Evolutionary conservation across 2,329 filamentous ascomycete genomes (phyloP), one percentile per base, ranked within the genome.

Genomic region (Byssochlamys sp.): DNA sequence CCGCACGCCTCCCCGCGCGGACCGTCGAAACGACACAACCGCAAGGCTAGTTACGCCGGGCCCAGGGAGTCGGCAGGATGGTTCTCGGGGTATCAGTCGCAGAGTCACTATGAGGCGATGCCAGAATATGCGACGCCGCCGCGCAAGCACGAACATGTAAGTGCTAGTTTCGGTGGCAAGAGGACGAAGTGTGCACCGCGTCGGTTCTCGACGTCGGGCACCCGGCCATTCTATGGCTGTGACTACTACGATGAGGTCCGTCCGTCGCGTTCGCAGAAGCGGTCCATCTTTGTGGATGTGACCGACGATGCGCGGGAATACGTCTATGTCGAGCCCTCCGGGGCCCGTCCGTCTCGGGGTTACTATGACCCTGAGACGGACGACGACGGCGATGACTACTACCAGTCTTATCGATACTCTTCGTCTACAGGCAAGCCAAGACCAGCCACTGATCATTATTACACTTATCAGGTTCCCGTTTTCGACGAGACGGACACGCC

Each of bases 111-210:
- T 65, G 75, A 80, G 53, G 60, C 70, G 55, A 72, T 71, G 65
- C 73, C 74, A 67, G 72, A 79, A 71, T 72, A 81, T 77, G 71
- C 77, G 76, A 71, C 78, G 61, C 75, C 76, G 74, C 77, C 80
- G 74, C 75, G 72, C 69, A 77, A 76, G 70, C 78, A 81, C 73
- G 82, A 85, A 75, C 80, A 82, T 85, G 84, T 86, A 85, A 86
- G 84, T 86, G 80, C 78, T 79, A 80, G 76, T 75, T 72, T 69
- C 69, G 72, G 73, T 70, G 72, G 67, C 62, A 67, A 68, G 53
- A 60, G 64, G 61, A 60, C 60, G 58, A 65, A 63, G 65, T 64
- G 65, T 60, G 67, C 66, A 61, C 63, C 68, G 69, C 69, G 73
- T 69, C 75, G 69, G 64, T 75, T 75, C 68, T 79, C 80, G 67